These are phyloP conservation scores for Petunia axillaris DNA, from an alignment of 257 asterid genomes.

Conservation along the genomic window DNA sequence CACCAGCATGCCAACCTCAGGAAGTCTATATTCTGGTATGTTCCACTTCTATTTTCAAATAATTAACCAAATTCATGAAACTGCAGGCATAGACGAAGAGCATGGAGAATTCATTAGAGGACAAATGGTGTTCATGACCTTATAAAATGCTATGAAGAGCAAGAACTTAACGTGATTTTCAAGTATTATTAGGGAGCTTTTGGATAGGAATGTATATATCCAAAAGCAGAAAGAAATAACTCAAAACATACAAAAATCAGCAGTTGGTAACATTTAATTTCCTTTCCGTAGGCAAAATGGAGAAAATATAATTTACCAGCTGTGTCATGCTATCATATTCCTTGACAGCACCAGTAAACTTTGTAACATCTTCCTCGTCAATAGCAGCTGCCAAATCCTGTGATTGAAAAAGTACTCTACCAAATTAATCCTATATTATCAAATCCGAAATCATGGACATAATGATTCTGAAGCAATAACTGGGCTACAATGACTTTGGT, in stretches of 20 bases:
- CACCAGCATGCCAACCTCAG: not conserved
- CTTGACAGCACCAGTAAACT: constrained; percentile 92
- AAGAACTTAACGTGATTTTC: not conserved
- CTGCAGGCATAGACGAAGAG: too few relatives aligned
- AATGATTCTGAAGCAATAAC: constrained; percentile 8
- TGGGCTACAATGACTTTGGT: not conserved
- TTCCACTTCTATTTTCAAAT: too few relatives aligned
- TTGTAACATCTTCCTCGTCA: constrained; percentile 93
- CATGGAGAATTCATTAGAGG: not conserved
- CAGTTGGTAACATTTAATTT: constrained; percentile 7
- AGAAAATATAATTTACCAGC: constrained; percentile 56
- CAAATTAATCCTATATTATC: not conserved
- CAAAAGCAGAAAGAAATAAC: constrained; percentile 1
- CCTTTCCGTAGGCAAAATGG: constrained; percentile 9
- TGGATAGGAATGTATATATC: not conserved
- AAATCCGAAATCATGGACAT: not conserved
- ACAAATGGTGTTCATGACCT: not conserved
- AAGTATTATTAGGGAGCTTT: not conserved
- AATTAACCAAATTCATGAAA: too few relatives aligned
- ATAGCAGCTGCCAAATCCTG: constrained; percentile 82
- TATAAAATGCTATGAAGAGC: not conserved
- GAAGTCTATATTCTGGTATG: too few relatives aligned
- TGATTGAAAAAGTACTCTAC: constrained; percentile 14
- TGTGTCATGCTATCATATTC: constrained; percentile 95
- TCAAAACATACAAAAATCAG: not conserved